These are phyloP conservation scores for Fusarium globosum DNA, from an alignment of 2,329 filamentous ascomycete genomes.

Conservation along the genomic window DNA sequence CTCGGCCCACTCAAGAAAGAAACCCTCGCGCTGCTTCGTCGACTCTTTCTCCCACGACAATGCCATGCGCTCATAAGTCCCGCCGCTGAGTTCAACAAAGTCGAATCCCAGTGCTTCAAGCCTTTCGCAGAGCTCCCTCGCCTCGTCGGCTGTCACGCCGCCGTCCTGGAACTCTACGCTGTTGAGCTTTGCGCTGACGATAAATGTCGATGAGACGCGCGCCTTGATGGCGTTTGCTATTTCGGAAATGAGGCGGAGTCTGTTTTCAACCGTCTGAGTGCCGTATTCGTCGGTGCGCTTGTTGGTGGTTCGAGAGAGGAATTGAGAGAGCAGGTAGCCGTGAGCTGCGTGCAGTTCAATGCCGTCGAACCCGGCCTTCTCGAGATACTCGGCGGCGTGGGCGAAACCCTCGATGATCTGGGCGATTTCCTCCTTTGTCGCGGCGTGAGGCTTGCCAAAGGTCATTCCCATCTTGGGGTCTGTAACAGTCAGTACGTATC, in stretches of 20 bases:
- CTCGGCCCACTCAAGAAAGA: constrained; percentile 70
- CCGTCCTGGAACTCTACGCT: constrained; percentile 65
- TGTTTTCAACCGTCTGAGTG: constrained; percentile 55
- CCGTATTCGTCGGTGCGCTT: constrained; percentile 63
- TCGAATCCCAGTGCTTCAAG: constrained; percentile 63
- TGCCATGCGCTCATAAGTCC: constrained; percentile 66
- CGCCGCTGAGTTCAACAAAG: constrained; percentile 70
- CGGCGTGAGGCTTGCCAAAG: constrained; percentile 63
- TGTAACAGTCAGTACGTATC: not conserved
- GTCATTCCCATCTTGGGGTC: constrained; percentile 43
- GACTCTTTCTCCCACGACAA: constrained; percentile 63
- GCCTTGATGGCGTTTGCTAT: constrained; percentile 51
- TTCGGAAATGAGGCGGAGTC: constrained; percentile 58
- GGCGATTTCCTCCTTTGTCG: constrained; percentile 66
- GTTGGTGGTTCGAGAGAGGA: constrained; percentile 61
- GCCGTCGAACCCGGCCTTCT: constrained; percentile 70
- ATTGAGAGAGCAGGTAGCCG: constrained; percentile 64
- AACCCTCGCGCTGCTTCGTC: constrained; percentile 65
- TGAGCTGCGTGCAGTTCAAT: constrained; percentile 65
- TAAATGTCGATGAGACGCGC: constrained; percentile 48
- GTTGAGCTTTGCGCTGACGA: constrained; percentile 68
- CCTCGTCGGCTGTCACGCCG: constrained; percentile 63
- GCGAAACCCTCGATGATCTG: constrained; percentile 69
- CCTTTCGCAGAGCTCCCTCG: constrained; percentile 57
- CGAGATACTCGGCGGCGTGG: constrained; percentile 69